Evolutionary conservation across 1,284 basidiomycete genomes (phyloP).

Genomic region (Apiotrichum siamense): DNA sequence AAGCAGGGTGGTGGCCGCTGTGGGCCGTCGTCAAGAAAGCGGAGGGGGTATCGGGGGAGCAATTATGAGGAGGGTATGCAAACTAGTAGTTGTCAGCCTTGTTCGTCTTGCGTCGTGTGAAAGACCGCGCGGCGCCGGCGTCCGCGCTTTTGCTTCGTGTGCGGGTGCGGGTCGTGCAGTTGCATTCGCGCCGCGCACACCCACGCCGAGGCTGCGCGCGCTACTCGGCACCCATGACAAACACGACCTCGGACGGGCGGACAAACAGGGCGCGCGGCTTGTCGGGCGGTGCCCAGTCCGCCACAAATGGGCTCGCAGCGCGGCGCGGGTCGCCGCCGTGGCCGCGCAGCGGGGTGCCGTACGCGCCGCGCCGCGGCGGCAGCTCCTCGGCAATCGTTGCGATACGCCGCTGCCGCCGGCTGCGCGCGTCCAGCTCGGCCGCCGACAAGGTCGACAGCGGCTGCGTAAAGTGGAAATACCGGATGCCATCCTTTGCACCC

Average conservation of each 20-base stretch:
- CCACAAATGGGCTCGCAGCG: conserved; percentile 10
- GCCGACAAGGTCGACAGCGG: not conserved
- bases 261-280: conserved; percentile 35
- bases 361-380: not conserved
- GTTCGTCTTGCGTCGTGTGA: no score
- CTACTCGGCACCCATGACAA: conserved; percentile 36
- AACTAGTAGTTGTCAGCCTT: no score
- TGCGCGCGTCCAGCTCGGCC: conserved; percentile 2
- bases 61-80: no score
- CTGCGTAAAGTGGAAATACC: conserved; percentile 33
- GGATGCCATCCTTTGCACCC: conserved; percentile 25
- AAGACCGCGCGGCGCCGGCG: no score
- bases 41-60: no score
- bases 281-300: conserved; percentile 17
- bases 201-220: not conserved
- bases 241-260: conserved; percentile 37
- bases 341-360: not conserved
- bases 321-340: not conserved
- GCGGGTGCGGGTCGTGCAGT: no score
- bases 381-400: conserved; percentile 22
- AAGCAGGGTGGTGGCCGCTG: not conserved
- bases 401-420: conserved; percentile 19
- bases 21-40: no score
- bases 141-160: not conserved
- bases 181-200: no score